Evolutionary conservation across 1,139 yeast genomes (phyloP).

Genomic region (Yamadazyma buinensis): DNA sequence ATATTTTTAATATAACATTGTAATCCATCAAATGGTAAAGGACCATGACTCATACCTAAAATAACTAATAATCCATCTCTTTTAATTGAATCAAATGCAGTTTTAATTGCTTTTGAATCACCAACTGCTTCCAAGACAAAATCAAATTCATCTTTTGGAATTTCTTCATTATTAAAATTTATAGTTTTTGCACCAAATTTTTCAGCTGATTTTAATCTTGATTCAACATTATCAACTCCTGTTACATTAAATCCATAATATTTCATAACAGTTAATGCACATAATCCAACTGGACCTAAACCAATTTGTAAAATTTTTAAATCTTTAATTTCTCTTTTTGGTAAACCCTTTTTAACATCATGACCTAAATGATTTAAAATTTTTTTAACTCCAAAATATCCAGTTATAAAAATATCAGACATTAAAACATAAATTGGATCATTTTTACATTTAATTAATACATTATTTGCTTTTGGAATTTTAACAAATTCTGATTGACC

Average conservation of each 20-base stretch:
- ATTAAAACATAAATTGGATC: slow-evolving; percentile 52
- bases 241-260: slow-evolving; percentile 47
- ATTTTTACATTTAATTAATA: slow-evolving; percentile 34
- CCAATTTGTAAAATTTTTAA: slow-evolving; percentile 51
- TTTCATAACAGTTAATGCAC: slow-evolving; percentile 47
- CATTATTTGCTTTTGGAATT: slow-evolving; percentile 54
- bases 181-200: slow-evolving; percentile 44
- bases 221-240: slow-evolving; percentile 49
- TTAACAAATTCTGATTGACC: slow-evolving; percentile 60
- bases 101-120: slow-evolving; percentile 43
- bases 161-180: slow-evolving; percentile 33
- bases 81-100: slow-evolving; percentile 53
- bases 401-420: slow-evolving; percentile 69
- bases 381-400: slow-evolving; percentile 53
- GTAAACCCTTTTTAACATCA: slow-evolving; percentile 16
- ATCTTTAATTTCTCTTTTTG: slow-evolving; percentile 22
- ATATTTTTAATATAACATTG: slow-evolving; percentile 58
- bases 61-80: slow-evolving; percentile 58
- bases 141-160: slow-evolving; percentile 40
- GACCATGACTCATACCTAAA: slow-evolving; percentile 61
- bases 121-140: slow-evolving; percentile 61
- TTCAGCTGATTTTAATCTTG: slow-evolving; percentile 43
- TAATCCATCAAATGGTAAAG: slow-evolving; percentile 54
- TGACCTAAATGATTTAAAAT: slow-evolving; percentile 40
- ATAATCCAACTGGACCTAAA: slow-evolving; percentile 64